Evolutionary conservation across 2,329 filamentous ascomycete genomes (phyloP).

Genomic region (Alternaria gansuensis): DNA sequence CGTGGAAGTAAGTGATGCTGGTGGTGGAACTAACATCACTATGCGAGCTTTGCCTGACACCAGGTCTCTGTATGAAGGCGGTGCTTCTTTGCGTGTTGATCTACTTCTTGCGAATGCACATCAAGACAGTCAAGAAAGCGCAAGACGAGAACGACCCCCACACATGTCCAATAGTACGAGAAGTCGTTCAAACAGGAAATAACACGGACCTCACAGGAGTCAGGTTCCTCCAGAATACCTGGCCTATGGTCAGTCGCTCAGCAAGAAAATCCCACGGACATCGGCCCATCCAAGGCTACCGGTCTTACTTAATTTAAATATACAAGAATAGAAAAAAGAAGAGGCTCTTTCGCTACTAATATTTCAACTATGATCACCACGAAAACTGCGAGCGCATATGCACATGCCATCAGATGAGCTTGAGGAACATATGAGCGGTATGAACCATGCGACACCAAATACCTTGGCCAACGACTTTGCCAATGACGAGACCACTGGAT

Average conservation of each 20-base stretch:
- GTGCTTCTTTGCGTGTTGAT: too few relatives aligned
- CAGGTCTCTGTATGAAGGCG: too few relatives aligned
- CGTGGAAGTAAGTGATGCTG: neutral
- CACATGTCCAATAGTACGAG: neutral
- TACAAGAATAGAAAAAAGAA: neutral
- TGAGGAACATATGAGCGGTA: neutral
- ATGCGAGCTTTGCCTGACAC: too few relatives aligned
- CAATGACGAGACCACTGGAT: neutral
- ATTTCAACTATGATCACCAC: neutral
- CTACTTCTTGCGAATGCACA: neutral
- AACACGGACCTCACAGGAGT: neutral
- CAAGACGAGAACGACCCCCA: neutral
- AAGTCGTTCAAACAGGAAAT: neutral
- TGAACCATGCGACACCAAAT: neutral
- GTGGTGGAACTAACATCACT: too few relatives aligned
- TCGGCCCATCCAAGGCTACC: neutral
- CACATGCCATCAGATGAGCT: neutral
- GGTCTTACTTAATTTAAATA: neutral
- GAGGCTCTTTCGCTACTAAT: neutral
- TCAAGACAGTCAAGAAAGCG: neutral
- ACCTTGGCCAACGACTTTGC: neutral
- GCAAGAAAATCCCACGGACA: neutral
- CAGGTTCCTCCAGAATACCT: neutral
- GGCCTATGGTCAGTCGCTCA: neutral
- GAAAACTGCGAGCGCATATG: neutral